Evolutionary conservation across 1,284 basidiomycete genomes (phyloP).

Genomic region (Naganishia liquefaciens): DNA sequence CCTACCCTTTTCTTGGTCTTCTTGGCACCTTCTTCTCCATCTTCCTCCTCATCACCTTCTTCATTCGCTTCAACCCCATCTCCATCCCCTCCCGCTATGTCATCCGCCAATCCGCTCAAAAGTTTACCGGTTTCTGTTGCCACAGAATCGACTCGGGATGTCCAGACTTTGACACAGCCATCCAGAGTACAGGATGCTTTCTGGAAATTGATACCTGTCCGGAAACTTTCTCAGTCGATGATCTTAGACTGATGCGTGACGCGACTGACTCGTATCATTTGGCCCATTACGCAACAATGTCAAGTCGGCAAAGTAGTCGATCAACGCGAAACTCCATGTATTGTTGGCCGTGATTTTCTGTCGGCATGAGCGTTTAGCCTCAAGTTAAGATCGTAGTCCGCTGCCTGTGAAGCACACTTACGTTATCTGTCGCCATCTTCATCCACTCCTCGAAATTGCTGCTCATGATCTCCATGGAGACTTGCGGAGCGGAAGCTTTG

Average conservation of each 20-base stretch:
- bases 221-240: background rate
- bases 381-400: background rate
- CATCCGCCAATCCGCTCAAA: constrained; percentile 77
- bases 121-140: constrained; percentile 96
- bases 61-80: constrained; percentile 63
- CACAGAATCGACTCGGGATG: constrained; percentile 93
- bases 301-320: constrained; percentile 99
- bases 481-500: constrained; percentile 18
- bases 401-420: constrained; percentile 54
- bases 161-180: constrained; percentile 99
- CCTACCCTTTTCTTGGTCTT: constrained; percentile 59
- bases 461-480: constrained; percentile 71
- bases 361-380: background rate
- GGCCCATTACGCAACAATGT: constrained; percentile 87
- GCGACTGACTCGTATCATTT: constrained; percentile 64
- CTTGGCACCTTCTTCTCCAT: constrained; percentile 57
- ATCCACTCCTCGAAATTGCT: constrained; percentile 98
- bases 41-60: constrained; percentile 59
- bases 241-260: background rate
- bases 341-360: constrained; percentile 99
- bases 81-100: constrained; percentile 54
- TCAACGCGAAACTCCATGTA: constrained; percentile 96
- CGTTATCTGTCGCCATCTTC: constrained; percentile 99
- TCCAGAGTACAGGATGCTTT: constrained; percentile 97
- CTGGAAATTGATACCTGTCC: constrained; percentile 86